Base-by-base conservation (phyloP, 257 asterid species). In the Petunia axillaris region DNA sequence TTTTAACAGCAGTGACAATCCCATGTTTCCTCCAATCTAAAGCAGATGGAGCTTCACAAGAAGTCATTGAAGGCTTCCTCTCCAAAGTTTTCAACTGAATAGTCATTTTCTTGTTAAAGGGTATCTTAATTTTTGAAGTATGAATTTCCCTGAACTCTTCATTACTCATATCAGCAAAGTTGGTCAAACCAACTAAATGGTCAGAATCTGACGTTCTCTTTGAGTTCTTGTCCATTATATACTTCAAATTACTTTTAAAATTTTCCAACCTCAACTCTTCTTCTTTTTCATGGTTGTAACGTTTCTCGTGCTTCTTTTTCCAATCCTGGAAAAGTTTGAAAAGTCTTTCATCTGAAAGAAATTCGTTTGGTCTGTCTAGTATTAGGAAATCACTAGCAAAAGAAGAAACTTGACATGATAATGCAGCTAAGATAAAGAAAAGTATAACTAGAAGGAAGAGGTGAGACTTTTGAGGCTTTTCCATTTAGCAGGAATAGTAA, bases 21-120 rank as follows among this genome's bases (percentile, higher is more conserved):
- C 87, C 89, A 41, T 74, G 53, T 46, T 77, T 57, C 65, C 89
- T 84, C 89, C 89, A 84, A 66, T 86, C 87, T 79, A 83, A 54
- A n/a, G 85, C 55, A 75, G 74, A 3, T 36, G 78, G 83, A 78
- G 80, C 65, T 43, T 81, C 81, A 46, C 87, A 81, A 74, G 80
- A 65, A 55, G 39, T 73, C 36, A 15, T 40, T 54, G 46, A 15
- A 62, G 76, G 43, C 13, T 44, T 59, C 64, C 40, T 40, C 36
- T 2, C 6, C 7, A 6, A 0, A 43, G 37, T 57, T n/a, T 59
- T 40, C 39, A 73, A 60, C 64, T 9, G 16, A 44, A 35, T n/a
- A 2, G 3, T n/a, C 59, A 53, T 36, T 65, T 37, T 58, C 38
- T 59, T 59, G 64, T 59, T 59, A 6, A 59, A 59, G 43, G 46